Conservation (phyloP, 768 basidiomycete species). For the Amanita polypyramis region DNA sequence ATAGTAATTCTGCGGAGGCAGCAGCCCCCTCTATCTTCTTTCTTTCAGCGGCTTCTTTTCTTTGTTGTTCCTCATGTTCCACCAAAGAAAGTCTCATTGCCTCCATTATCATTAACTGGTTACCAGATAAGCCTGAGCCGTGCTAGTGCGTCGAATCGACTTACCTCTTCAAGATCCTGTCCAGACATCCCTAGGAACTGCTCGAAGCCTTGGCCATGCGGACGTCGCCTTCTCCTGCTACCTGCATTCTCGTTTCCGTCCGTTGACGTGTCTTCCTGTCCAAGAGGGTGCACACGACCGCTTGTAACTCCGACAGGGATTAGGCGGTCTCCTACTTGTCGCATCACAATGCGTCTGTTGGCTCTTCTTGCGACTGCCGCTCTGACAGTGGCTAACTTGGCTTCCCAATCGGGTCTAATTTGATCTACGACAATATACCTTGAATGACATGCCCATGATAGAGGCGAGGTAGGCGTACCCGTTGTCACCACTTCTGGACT, state of each 20-base stretch:
- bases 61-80: slow-evolving; percentile 91
- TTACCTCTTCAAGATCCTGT: slow-evolving; percentile 89
- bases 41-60: slow-evolving; percentile 63
- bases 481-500: slow-evolving; percentile 87
- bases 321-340: slow-evolving; percentile 94
- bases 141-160: slow-evolving; percentile 16
- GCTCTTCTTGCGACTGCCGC: slow-evolving; percentile 95
- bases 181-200: slow-evolving; percentile 69
- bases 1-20: slow-evolving; percentile 20
- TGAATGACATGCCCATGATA: not conserved
- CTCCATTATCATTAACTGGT: slow-evolving; percentile 95
- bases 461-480: slow-evolving; percentile 34
- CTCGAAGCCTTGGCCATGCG: slow-evolving; percentile 45
- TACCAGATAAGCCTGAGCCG: not conserved
- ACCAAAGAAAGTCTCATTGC: slow-evolving; percentile 93
- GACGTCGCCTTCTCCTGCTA: slow-evolving; percentile 52
- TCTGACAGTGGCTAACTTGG: slow-evolving; percentile 86
- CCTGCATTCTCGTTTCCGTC: slow-evolving; percentile 29
- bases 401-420: slow-evolving; percentile 97
- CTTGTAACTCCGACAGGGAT: slow-evolving; percentile 96
- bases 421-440: slow-evolving; percentile 48
- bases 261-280: slow-evolving; percentile 45
- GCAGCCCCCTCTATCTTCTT: slow-evolving; percentile 37
- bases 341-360: slow-evolving; percentile 94
- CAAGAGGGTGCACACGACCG: slow-evolving; percentile 64